phyloP scores from a whole-genome alignment of 202 grass and related monocot species.

The Musa balbisiana region DNA sequence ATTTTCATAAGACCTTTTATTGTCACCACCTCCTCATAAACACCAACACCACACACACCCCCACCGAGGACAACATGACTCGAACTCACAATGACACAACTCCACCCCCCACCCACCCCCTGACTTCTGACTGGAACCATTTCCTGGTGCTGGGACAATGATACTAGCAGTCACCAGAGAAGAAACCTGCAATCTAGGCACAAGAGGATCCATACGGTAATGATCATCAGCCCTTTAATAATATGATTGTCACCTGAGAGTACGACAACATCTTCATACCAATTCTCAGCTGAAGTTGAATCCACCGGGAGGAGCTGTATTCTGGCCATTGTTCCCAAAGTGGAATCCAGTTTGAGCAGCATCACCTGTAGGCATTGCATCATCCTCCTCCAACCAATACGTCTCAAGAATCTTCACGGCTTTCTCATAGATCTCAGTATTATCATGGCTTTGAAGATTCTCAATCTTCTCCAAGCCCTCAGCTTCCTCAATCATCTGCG shows the following conservation, averaged over 20 bases:
- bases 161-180: too few relatives aligned
- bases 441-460: slow-evolving; percentile 97
- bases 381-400: slow-evolving; percentile 84
- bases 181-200: too few relatives aligned
- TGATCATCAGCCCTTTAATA: too few relatives aligned
- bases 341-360: slow-evolving; percentile 53
- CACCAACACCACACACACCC: too few relatives aligned
- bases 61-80: too few relatives aligned
- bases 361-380: slow-evolving; percentile 43
- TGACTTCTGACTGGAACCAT: too few relatives aligned
- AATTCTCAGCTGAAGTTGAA: slow-evolving; percentile 66
- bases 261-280: not conserved
- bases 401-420: slow-evolving; percentile 96
- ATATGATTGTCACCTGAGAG: not conserved
- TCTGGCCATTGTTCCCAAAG: slow-evolving; percentile 40
- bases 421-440: slow-evolving; percentile 97
- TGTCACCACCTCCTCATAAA: too few relatives aligned
- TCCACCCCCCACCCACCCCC: too few relatives aligned
- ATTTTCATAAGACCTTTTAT: too few relatives aligned
- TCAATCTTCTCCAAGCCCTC: slow-evolving; percentile 99
- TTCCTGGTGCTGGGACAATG: too few relatives aligned
- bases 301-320: slow-evolving; percentile 59
- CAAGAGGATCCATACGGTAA: too few relatives aligned
- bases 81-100: too few relatives aligned
- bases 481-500: slow-evolving; percentile 88